phyloP scores from a whole-genome alignment of 176 grass and related monocot genomes.

The Canna indica region DNA sequence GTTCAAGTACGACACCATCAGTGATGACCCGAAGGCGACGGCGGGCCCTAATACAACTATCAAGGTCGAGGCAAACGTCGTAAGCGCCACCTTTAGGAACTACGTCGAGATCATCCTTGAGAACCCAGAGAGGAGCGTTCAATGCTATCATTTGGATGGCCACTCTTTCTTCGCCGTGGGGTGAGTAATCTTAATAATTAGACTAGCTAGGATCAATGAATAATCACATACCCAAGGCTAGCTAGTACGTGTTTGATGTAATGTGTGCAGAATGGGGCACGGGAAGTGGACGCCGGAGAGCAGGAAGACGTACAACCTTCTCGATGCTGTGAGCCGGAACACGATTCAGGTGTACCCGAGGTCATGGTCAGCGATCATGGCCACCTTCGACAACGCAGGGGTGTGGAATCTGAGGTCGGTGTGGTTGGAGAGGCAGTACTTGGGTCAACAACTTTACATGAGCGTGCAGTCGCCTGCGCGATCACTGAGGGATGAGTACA shows the following conservation, averaged over 20 bases:
- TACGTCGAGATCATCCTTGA: slow-evolving; percentile 9
- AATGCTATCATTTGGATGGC: slow-evolving; percentile 3
- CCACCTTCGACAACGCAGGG: slow-evolving; percentile 33
- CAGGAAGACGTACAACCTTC: slow-evolving; percentile 28
- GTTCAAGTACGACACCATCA: slow-evolving; percentile 5
- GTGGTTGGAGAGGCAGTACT: slow-evolving; percentile 25
- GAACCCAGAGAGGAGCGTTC: neutral
- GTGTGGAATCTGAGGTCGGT: slow-evolving; percentile 32
- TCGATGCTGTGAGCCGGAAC: slow-evolving; percentile 35
- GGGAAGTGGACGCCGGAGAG: slow-evolving; percentile 40
- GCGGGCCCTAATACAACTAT: neutral
- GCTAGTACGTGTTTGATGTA: neutral
- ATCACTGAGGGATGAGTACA: slow-evolving; percentile 40
- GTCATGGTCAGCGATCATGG: slow-evolving; percentile 34
- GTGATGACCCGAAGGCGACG: neutral
- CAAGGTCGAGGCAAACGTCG: neutral
- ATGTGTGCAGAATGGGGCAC: slow-evolving; percentile 19
- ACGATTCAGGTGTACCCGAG: slow-evolving; percentile 37
- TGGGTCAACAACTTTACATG: slow-evolving; percentile 35
- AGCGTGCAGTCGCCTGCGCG: slow-evolving; percentile 21
- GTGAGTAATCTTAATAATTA: neutral
- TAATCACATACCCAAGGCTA: neutral
- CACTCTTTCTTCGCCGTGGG: neutral
- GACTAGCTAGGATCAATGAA: neutral
- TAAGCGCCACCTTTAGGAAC: neutral